A percentile compares a stretch with the other conserved stretches of the same genome.
phyloP scores from a whole-genome alignment of 805 yeast genomes.

The Wickerhamomyces alni region DNA sequence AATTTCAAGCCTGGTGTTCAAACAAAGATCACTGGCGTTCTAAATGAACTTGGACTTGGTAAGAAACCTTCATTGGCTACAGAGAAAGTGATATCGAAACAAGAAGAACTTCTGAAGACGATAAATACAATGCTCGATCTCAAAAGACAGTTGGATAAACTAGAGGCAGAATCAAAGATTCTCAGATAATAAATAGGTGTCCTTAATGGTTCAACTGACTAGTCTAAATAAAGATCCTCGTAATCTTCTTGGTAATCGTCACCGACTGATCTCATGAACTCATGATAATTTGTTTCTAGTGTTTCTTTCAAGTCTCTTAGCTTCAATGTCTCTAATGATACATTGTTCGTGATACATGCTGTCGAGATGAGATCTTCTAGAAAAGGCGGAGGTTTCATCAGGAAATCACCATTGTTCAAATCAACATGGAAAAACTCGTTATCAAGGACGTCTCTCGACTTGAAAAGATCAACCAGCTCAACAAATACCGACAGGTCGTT shows the following conservation, averaged over 20 bases:
- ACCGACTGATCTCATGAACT: background rate
- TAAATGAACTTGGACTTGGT: conserved; percentile 78
- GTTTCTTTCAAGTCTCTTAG: background rate
- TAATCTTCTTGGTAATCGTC: conserved; percentile 6
- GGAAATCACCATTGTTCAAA: conserved; percentile 5
- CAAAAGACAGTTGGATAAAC: conserved; percentile 80
- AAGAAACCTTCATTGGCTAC: conserved; percentile 87
- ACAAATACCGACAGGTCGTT: conserved; percentile 10
- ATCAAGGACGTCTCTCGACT: conserved; percentile 6
- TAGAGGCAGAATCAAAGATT: conserved; percentile 69
- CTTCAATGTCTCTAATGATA: background rate
- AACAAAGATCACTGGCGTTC: conserved; percentile 48
- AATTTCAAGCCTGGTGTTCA: conserved; percentile 75
- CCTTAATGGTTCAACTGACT: background rate
- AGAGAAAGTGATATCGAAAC: conserved; percentile 64
- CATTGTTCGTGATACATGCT: conserved; percentile 11
- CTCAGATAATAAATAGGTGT: conserved; percentile 22
- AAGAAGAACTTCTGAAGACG: conserved; percentile 66
- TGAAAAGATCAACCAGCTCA: conserved; percentile 8
- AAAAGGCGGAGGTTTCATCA: conserved; percentile 13
- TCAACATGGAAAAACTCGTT: conserved; percentile 3
- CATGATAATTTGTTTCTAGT: conserved; percentile 1
- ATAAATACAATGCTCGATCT: conserved; percentile 73
- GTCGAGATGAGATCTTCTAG: conserved; percentile 11
- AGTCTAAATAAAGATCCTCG: background rate